phyloP scores from a whole-genome alignment of 2,329 filamentous ascomycete genomes.

The Trichoderma oligosporum region DNA sequence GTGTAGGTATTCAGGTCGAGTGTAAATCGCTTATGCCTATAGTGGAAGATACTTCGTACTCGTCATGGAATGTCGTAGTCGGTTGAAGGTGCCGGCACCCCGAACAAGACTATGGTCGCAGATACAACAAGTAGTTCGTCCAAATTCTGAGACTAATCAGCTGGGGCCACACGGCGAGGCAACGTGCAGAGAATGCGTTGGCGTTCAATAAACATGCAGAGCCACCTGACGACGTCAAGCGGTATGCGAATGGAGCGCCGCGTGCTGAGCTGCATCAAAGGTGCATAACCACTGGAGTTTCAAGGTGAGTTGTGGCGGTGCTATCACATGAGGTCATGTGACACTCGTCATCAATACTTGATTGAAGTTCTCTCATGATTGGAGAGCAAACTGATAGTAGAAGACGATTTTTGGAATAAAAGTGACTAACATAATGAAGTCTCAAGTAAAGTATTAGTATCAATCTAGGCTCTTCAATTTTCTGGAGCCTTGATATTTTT shows the following conservation, averaged over 20 bases:
- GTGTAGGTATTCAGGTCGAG: background rate
- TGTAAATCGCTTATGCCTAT: background rate
- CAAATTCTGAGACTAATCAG: background rate
- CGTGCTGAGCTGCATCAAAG: slow-evolving; percentile 17
- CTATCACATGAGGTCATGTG: slow-evolving; percentile 31
- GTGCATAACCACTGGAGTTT: slow-evolving; percentile 11
- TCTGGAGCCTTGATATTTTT: background rate
- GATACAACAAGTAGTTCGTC: slow-evolving; percentile 1
- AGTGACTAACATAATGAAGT: too few species aligned
- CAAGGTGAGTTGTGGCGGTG: slow-evolving; percentile 28
- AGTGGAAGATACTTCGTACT: background rate
- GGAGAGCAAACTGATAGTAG: too few species aligned
- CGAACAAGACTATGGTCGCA: slow-evolving; percentile 10
- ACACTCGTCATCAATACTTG: slow-evolving; percentile 14
- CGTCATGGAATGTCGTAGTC: slow-evolving; percentile 13
- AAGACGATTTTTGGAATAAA: too few species aligned
- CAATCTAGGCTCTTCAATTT: background rate
- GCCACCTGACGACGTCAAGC: slow-evolving; percentile 22
- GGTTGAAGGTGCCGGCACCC: slow-evolving; percentile 25
- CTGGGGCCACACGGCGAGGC: slow-evolving; percentile 13
- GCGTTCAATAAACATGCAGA: slow-evolving; percentile 20
- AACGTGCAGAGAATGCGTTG: slow-evolving; percentile 15
- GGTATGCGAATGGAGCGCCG: slow-evolving; percentile 20
- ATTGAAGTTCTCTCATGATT: background rate
- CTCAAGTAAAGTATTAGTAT: background rate